A percentile compares a stretch with the other conserved stretches of the same genome.
Evolutionary conservation across 78 protist genomes (phyloP).

Genomic region (Tieghemostelium lacteum): DNA sequence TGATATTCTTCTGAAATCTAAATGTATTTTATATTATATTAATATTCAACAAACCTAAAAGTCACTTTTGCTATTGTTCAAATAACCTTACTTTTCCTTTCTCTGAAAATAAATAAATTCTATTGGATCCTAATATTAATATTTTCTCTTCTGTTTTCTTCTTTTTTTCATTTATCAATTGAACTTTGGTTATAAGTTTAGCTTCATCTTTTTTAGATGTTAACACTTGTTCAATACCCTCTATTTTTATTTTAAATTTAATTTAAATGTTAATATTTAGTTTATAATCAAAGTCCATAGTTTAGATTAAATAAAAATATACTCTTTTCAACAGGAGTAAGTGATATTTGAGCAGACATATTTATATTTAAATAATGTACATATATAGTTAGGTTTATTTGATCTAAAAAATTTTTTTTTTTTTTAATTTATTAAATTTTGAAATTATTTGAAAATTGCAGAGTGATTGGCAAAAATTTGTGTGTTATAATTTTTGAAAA

Average conservation of each 20-base stretch:
- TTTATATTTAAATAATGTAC: too few species aligned
- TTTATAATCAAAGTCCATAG: too few species aligned
- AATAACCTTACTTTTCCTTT: conserved; percentile 39
- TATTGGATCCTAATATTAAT: conserved; percentile 39
- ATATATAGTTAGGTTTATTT: too few species aligned
- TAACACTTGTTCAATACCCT: conserved; percentile 42
- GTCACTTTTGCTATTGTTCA: too few species aligned
- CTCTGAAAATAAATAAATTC: conserved; percentile 50
- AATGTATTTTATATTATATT: too few species aligned
- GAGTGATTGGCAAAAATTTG: too few species aligned
- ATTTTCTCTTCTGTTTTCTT: conserved; percentile 31
- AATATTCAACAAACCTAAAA: too few species aligned
- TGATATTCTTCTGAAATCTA: conserved; percentile 43
- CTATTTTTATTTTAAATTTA: neutral
- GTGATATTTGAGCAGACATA: neutral
- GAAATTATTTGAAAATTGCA: too few species aligned
- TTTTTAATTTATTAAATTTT: too few species aligned
- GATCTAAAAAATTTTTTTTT: too few species aligned
- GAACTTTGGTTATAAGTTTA: conserved; percentile 32
- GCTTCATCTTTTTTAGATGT: conserved; percentile 50
- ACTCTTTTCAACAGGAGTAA: neutral
- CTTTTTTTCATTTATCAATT: conserved; percentile 38
- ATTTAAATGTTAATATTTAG: neutral
- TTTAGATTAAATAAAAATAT: too few species aligned
- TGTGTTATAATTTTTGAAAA: too few species aligned